Evolutionary conservation across 2,329 filamentous ascomycete genomes (phyloP), one percentile per base, ranked within the genome.

Genomic region (Hymenoscyphus fraxineus): DNA sequence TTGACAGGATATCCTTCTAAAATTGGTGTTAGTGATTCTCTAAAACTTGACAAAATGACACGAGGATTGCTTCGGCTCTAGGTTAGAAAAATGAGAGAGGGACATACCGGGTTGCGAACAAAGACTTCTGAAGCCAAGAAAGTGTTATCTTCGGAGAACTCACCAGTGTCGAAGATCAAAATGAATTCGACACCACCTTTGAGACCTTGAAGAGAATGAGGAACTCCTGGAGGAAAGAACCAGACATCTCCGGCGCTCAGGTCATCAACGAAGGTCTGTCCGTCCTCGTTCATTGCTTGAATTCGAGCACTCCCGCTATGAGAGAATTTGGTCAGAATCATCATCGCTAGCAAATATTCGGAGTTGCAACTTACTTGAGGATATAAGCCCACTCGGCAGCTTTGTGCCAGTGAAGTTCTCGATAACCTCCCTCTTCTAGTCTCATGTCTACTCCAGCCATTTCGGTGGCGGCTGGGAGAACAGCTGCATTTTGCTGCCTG

Each of bases 361-460:
- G 35, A 35, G 6, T 2, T 35, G 1, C 6, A 35, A 35, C 35
- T 35, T 35, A 35, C 35, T 88, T 85, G 0, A 92, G 82, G 2
- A 92, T 86, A 67, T 89, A 92, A 0, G 88, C 88, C 89, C 90
- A 92, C 73, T 93, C 90, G 44, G 88, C 89, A 74, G 91, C 88
- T 70, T 90, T 91, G 79, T 93, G 90, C 90, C 90, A 93, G 73
- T 93, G 90, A 9, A 93, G 80, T 75, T 93, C 90, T 35, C 90
- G 87, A 70, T 91, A 91, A 39, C 88, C 89, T 41, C 89, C 88
- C 67, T 85, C 78, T 47, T 88, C 89, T 2, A 93, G 84, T 12
- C 89, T 84, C 90, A 93, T 93, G 75, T 93, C 91, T 62, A 92
- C 90, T 51, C 87, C 86, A 1, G 90, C 90, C 56, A 93, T 82